Evolutionary conservation across 1,284 basidiomycete species (phyloP).

Genomic region (Ustilago nuda): DNA sequence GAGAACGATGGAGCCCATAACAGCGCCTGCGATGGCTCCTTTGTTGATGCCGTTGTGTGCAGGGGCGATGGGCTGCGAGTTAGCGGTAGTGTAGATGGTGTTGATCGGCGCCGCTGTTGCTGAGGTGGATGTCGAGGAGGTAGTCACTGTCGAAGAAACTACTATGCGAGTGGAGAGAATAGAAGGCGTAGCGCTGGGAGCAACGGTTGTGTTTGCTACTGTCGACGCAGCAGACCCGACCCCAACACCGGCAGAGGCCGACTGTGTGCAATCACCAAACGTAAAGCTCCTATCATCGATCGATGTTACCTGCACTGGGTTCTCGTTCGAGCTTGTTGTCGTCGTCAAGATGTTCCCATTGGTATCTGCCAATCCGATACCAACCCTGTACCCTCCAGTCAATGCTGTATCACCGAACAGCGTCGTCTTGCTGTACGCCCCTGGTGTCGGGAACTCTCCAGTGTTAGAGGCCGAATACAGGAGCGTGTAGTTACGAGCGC

Average conservation of each 20-base stretch:
- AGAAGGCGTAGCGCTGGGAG: neutral
- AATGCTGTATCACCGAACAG: constrained; percentile 14
- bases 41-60: constrained; percentile 13
- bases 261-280: constrained; percentile 10
- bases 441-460: constrained; percentile 21
- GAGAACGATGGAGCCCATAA: constrained; percentile 14
- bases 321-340: neutral
- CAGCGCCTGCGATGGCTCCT: constrained; percentile 18
- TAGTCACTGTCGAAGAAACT: neutral
- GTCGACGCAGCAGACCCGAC: neutral
- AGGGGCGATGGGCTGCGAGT: neutral
- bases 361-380: constrained; percentile 19
- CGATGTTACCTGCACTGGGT: constrained; percentile 16
- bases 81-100: constrained; percentile 5
- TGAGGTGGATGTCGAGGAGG: constrained; percentile 7
- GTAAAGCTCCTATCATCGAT: constrained; percentile 17
- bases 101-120: constrained; percentile 1
- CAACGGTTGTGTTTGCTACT: neutral
- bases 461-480: constrained; percentile 12
- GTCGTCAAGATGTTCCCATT: constrained; percentile 21
- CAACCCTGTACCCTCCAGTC: constrained; percentile 22
- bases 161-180: neutral
- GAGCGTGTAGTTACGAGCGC: constrained; percentile 26
- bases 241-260: neutral
- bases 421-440: constrained; percentile 10